Evolutionary conservation across 768 basidiomycete genomes (phyloP).

Genomic region (Tubosaeta sp.): DNA sequence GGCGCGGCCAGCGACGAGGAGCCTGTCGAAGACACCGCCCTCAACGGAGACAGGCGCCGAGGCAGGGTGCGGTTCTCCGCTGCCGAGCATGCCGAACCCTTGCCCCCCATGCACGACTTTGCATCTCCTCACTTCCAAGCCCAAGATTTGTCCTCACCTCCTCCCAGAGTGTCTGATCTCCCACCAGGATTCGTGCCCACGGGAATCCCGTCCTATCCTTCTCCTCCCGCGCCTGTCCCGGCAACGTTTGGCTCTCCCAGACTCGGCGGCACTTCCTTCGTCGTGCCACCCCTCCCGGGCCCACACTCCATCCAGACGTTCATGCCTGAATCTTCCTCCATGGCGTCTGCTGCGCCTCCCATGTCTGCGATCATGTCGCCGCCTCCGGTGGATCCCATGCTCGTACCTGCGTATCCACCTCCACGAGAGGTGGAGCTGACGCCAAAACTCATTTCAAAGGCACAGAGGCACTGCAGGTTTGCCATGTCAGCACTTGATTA

Average conservation of each 20-base stretch:
- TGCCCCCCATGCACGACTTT: slow-evolving; percentile 8
- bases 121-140: slow-evolving; percentile 10
- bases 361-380: background rate
- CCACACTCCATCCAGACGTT: slow-evolving; percentile 11
- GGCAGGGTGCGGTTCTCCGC: slow-evolving; percentile 17
- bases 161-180: slow-evolving; percentile 16
- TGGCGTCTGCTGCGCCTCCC: slow-evolving; percentile 6
- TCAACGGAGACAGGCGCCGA: slow-evolving; percentile 2
- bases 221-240: slow-evolving; percentile 8
- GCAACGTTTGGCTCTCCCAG: slow-evolving; percentile 7
- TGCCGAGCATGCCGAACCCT: slow-evolving; percentile 13
- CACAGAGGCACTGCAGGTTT: slow-evolving; percentile 89
- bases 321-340: slow-evolving; percentile 19
- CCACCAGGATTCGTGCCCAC: slow-evolving; percentile 30
- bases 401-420: slow-evolving; percentile 17
- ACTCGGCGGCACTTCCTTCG: slow-evolving; percentile 3
- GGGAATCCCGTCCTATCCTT: slow-evolving; percentile 12
- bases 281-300: slow-evolving; percentile 18
- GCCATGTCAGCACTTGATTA: slow-evolving; percentile 96
- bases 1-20: slow-evolving; percentile 26
- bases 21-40: slow-evolving; percentile 15
- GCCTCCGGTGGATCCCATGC: slow-evolving; percentile 4
- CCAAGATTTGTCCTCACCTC: slow-evolving; percentile 13
- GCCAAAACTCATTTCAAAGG: slow-evolving; percentile 61
- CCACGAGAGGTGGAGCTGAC: slow-evolving; percentile 45